A percentile compares a stretch with the other conserved stretches of the same genome.
These are phyloP conservation scores for Isatis lusitanica DNA, from an alignment of 441 rosid species.

Conservation along the genomic window DNA sequence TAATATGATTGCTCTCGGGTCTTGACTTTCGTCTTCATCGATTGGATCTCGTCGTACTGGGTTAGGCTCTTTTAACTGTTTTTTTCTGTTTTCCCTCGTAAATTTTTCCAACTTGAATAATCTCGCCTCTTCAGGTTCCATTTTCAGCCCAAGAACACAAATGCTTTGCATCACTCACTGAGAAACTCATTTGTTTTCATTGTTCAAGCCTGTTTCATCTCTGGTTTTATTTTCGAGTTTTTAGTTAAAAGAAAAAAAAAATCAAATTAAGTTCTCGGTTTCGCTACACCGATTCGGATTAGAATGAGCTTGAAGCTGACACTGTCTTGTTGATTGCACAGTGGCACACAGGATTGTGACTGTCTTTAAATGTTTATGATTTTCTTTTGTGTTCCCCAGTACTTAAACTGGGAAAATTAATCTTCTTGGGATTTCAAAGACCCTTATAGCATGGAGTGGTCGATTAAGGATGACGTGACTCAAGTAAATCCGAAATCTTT, in stretches of 20 bases:
- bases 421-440: neutral
- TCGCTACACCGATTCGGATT: neutral
- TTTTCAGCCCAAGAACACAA: slow-evolving; percentile 7
- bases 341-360: neutral
- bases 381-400: neutral
- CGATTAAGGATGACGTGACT: slow-evolving; percentile 35
- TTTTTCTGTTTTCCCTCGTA: neutral
- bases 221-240: neutral
- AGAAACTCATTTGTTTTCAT: no score
- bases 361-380: neutral
- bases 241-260: no score
- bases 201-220: neutral
- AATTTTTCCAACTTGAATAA: neutral
- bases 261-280: no score
- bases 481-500: slow-evolving; percentile 27
- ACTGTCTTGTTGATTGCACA: neutral
- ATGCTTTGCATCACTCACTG: no score
- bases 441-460: slow-evolving; percentile 27
- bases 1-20: neutral
- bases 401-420: neutral
- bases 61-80: slow-evolving; percentile 7
- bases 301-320: neutral
- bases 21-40: neutral
- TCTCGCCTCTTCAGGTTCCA: neutral
- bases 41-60: slow-evolving; percentile 8